Evolutionary conservation across 176 grass and related monocot species (phyloP).

Genomic region (Alopecurus myosuroides): DNA sequence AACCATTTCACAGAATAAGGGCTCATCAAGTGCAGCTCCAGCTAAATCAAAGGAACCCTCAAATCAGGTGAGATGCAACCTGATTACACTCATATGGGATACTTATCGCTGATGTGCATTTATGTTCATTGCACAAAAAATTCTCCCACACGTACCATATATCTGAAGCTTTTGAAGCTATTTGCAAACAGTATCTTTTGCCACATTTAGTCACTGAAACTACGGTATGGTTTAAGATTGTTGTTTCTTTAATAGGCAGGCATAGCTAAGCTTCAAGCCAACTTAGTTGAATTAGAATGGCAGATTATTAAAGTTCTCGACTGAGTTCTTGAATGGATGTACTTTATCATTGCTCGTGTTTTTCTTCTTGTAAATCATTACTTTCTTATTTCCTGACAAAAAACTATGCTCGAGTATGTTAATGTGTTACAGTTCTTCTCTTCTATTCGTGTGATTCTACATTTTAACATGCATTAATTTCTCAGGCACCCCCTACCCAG

Average conservation of each 20-base stretch:
- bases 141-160: neutral
- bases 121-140: neutral
- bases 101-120: neutral
- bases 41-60: constrained; percentile 39
- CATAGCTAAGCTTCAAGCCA: neutral
- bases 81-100: neutral
- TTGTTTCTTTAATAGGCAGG: neutral
- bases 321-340: neutral
- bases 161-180: neutral
- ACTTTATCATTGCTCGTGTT: neutral
- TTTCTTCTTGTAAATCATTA: neutral
- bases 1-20: constrained; percentile 60
- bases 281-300: neutral
- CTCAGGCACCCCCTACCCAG: constrained; percentile 52
- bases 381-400: neutral
- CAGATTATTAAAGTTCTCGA: neutral
- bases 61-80: constrained; percentile 40
- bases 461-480: constrained; percentile 17
- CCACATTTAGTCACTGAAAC: neutral
- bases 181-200: neutral
- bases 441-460: neutral
- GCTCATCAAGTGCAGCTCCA: constrained; percentile 56
- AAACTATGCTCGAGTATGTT: neutral
- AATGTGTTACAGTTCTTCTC: neutral
- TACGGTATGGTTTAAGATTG: neutral